Conservation (phyloP, 768 basidiomycete genomes). For the Coprinopsis sp. region DNA sequence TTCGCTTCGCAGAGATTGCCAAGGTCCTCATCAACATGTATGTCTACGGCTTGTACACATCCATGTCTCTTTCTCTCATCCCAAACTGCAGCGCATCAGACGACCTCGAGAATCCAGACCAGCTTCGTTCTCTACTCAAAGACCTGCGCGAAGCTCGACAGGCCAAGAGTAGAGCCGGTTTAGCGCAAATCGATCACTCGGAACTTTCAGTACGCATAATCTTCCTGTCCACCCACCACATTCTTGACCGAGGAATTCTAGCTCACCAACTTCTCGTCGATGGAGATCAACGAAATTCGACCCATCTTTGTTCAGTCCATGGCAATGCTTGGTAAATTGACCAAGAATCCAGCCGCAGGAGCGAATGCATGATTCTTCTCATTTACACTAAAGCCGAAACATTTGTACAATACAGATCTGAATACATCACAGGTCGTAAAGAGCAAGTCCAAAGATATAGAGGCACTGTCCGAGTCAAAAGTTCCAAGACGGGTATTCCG, state of each 20-base stretch:
- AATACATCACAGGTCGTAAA: too few species aligned
- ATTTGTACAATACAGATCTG: too few species aligned
- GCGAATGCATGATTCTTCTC: conserved; percentile 6
- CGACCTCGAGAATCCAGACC: conserved; percentile 82
- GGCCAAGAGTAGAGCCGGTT: conserved; percentile 86
- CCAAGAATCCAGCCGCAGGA: conserved; percentile 8
- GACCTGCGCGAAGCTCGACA: conserved; percentile 95
- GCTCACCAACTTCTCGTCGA: conserved; percentile 80
- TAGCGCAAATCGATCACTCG: conserved; percentile 74
- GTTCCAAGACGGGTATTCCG: too few species aligned
- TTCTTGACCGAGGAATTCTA: conserved; percentile 25
- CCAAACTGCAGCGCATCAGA: conserved; percentile 70
- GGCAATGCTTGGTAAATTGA: conserved; percentile 61
- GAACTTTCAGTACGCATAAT: conserved; percentile 40
- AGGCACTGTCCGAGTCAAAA: too few species aligned
- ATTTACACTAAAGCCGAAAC: background rate
- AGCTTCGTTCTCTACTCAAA: conserved; percentile 79
- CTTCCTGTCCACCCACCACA: background rate
- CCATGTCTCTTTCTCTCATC: background rate
- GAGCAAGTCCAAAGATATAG: too few species aligned
- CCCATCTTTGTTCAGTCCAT: conserved; percentile 85
- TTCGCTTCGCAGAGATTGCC: conserved; percentile 85
- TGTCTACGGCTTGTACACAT: too few species aligned
- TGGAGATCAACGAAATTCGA: conserved; percentile 93
- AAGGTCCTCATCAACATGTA: conserved; percentile 93